These are phyloP conservation scores for Pythium apleroticum DNA, from an alignment of 352 stramenopile species.

Conservation along the genomic window DNA sequence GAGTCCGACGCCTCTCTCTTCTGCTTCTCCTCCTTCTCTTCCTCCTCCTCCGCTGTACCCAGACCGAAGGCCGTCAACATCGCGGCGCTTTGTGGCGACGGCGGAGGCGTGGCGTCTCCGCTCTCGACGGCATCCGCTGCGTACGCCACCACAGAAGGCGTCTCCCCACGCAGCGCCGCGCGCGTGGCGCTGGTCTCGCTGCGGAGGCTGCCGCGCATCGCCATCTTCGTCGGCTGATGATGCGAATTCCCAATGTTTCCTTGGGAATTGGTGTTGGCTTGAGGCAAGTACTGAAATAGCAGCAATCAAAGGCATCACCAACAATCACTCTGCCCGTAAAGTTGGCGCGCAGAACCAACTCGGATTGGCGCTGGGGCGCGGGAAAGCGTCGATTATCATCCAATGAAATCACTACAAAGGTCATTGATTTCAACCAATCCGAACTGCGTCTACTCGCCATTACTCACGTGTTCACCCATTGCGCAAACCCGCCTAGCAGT, in stretches of 20 bases:
- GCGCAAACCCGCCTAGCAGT: background rate
- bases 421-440: background rate
- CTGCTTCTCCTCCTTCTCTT: constrained; percentile 9
- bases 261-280: background rate
- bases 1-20: background rate
- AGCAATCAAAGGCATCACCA: background rate
- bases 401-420: background rate
- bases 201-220: constrained; percentile 23
- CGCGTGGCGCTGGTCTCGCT: constrained; percentile 27
- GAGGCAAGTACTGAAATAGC: constrained; percentile 14
- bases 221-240: constrained; percentile 10
- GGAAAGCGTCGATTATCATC: background rate
- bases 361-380: background rate
- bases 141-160: background rate
- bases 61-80: constrained; percentile 22
- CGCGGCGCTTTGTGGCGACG: constrained; percentile 27
- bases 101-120: constrained; percentile 22
- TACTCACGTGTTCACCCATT: constrained; percentile 2
- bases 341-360: background rate
- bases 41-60: constrained; percentile 4
- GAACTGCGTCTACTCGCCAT: background rate
- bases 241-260: constrained; percentile 21
- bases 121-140: constrained; percentile 11
- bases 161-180: constrained; percentile 19
- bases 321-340: background rate